Evolutionary conservation across 2,329 filamentous ascomycete species (phyloP).

Genomic region (Lasiodiplodia sp.): DNA sequence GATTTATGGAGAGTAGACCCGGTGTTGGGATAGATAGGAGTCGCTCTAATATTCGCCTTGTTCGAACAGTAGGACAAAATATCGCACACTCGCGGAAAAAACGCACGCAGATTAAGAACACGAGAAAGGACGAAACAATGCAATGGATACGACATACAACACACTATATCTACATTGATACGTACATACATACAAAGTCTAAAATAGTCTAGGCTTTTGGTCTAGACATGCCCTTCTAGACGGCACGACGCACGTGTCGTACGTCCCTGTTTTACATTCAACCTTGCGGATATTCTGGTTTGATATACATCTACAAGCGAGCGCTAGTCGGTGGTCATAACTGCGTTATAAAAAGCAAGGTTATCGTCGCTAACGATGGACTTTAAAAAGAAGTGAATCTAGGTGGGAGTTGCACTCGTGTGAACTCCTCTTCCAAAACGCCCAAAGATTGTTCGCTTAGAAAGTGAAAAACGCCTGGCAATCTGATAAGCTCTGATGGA

Average conservation of each 20-base stretch:
- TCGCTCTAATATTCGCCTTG: no score
- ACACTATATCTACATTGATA: neutral
- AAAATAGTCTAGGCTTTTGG: neutral
- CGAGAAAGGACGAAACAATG: neutral
- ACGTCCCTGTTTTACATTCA: neutral
- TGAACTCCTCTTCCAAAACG: neutral
- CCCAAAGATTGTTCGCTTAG: neutral
- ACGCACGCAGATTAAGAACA: neutral
- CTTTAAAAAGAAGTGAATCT: neutral
- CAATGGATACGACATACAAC: neutral
- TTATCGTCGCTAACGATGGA: constrained; percentile 10
- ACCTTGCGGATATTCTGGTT: neutral
- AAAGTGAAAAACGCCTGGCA: neutral
- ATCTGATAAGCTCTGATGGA: neutral
- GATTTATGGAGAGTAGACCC: no score
- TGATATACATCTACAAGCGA: constrained; percentile 9
- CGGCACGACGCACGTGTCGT: neutral
- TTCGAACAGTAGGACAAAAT: no score
- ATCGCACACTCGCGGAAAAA: neutral
- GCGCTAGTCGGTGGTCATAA: constrained; percentile 11
- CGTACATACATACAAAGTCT: neutral
- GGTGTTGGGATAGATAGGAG: no score
- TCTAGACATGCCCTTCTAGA: neutral
- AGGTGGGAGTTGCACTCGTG: neutral
- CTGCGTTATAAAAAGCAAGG: neutral